Conservation (phyloP, 2,329 filamentous ascomycete species). For the Sporothrix inflata region DNA sequence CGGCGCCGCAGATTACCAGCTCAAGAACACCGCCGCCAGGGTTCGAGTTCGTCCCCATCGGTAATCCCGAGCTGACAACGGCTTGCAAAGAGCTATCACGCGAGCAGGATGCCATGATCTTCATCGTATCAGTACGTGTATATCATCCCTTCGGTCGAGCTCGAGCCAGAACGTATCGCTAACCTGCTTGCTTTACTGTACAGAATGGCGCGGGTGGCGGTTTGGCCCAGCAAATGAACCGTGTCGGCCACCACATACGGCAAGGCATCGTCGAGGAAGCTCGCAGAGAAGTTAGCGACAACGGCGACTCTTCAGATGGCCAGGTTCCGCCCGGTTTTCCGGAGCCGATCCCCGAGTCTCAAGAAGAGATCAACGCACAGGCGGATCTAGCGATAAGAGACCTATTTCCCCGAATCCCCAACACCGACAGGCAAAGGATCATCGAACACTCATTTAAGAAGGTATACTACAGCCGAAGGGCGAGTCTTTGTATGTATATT, state of each 20-base stretch:
- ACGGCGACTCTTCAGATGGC: conserved; percentile 37
- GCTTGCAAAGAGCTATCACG: conserved; percentile 68
- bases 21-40: conserved; percentile 59
- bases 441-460: conserved; percentile 66
- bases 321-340: conserved; percentile 42
- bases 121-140: conserved; percentile 64
- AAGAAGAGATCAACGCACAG: conserved; percentile 63
- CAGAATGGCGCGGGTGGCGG: neutral
- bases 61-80: conserved; percentile 62
- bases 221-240: conserved; percentile 53
- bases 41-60: conserved; percentile 65
- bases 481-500: neutral
- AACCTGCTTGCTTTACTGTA: conserved; percentile 37
- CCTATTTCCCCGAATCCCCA: conserved; percentile 66
- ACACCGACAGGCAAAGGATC: conserved; percentile 65
- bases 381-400: conserved; percentile 65
- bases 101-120: conserved; percentile 64
- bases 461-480: conserved; percentile 46
- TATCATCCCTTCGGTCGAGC: neutral
- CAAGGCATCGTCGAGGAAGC: conserved; percentile 63
- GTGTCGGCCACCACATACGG: conserved; percentile 64
- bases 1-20: conserved; percentile 53
- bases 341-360: conserved; percentile 63
- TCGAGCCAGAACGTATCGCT: neutral
- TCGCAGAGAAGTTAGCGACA: conserved; percentile 38